Evolutionary conservation across 352 stramenopile genomes (phyloP).

Genomic region (Globisporangium cylindrosporum): DNA sequence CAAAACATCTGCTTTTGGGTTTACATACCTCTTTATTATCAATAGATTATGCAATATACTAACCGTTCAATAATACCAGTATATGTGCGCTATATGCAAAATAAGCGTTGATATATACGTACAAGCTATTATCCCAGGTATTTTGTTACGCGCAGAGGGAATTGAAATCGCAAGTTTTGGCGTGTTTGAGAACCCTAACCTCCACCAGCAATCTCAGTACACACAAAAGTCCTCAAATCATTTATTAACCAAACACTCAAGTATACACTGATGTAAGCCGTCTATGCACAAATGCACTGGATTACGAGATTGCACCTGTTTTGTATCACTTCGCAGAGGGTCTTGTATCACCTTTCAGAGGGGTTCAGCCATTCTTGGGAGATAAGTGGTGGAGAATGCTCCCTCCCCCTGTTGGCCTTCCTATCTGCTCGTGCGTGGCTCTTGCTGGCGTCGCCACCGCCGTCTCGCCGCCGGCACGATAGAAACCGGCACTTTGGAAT

Average conservation of each 20-base stretch:
- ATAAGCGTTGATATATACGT: neutral
- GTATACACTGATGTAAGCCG: neutral
- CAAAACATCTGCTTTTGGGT: neutral
- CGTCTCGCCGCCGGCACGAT: neutral
- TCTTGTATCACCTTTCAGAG: constrained; percentile 6
- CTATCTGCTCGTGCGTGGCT: neutral
- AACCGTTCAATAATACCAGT: too few species aligned
- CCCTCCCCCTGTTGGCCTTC: neutral
- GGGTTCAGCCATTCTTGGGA: constrained; percentile 4
- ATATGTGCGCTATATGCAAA: too few species aligned
- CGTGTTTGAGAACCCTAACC: neutral
- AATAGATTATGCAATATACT: neutral
- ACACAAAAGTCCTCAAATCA: neutral
- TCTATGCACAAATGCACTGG: neutral
- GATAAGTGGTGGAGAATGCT: constrained; percentile 16
- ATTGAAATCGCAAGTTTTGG: neutral
- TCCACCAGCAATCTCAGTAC: neutral
- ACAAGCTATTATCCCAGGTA: neutral
- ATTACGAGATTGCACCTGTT: neutral
- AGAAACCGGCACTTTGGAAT: constrained; percentile 20
- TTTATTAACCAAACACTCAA: neutral
- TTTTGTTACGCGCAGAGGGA: constrained; percentile 6
- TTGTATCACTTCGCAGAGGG: constrained; percentile 5
- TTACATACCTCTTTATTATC: neutral
- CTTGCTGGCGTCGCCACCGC: neutral